A percentile compares a stretch with the other conserved stretches of the same genome.
Conservation (phyloP, 208 protist genomes). For the Crithidia brevicula region DNA sequence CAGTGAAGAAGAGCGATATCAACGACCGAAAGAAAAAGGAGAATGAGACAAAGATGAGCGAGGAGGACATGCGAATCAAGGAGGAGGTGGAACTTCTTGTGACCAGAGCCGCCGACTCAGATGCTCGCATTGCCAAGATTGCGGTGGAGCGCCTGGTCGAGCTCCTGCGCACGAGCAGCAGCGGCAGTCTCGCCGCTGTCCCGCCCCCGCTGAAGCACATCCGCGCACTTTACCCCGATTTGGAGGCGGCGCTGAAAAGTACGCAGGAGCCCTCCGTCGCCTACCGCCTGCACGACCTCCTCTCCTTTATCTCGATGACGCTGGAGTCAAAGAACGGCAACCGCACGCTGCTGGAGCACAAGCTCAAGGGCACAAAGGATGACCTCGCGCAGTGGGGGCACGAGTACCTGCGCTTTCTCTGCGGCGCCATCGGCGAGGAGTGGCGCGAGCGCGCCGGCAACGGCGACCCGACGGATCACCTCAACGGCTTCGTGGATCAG, state of each 20-base stretch:
- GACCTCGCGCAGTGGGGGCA: conserved; percentile 98
- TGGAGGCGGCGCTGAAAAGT: conserved; percentile 90
- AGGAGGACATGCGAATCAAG: conserved; percentile 96
- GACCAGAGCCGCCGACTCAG: conserved; percentile 72
- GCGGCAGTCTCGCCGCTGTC: conserved; percentile 98
- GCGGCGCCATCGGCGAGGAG: conserved; percentile 94
- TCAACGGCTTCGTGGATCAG: conserved; percentile 92
- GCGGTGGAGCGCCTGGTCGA: conserved; percentile 93
- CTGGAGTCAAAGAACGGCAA: conserved; percentile 79
- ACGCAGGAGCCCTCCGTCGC: conserved; percentile 56
- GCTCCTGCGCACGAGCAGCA: conserved; percentile 95
- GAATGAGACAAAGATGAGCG: conserved; percentile 75
- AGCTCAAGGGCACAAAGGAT: conserved; percentile 94
- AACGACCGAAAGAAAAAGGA: conserved; percentile 57
- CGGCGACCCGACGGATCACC: conserved; percentile 74
- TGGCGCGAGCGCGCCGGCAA: conserved; percentile 80
- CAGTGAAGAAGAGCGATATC: conserved; percentile 41
- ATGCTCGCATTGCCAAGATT: conserved; percentile 74
- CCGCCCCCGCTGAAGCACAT: conserved; percentile 99
- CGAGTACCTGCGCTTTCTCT: conserved; percentile 98
- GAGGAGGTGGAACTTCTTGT: conserved; percentile 95
- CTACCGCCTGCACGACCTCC: conserved; percentile 94
- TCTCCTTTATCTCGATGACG: conserved; percentile 99
- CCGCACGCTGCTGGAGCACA: conserved; percentile 94
- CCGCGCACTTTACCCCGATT: conserved; percentile 91